Conservation (phyloP, 345 rosid genomes). For the thale cress (Arabidopsis thaliana) region TAIR10.1 NC_003070.9:10632001-10632500, state of each 20-base stretch:
- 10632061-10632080: background rate
- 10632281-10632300: constrained; percentile 47
- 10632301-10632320: constrained; percentile 46
- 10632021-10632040: background rate
- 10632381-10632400: background rate
- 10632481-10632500: background rate
- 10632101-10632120: background rate
- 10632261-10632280: constrained; percentile 37
- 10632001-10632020: background rate
- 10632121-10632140: background rate
- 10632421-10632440: background rate
- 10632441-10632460: background rate
- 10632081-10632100: background rate
- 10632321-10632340: constrained; percentile 34
- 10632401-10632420: constrained; percentile 6
- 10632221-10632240: background rate
- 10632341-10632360: constrained; percentile 16
- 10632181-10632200: no score
- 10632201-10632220: constrained; percentile 4
- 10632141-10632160: background rate
- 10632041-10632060: background rate
- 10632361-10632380: background rate
- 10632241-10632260: constrained; percentile 6
- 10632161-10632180: constrained; percentile 4
- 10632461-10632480: constrained; percentile 1